Percentiles rank a stretch among this genome's conserved stretches.
Evolutionary conservation across 352 stramenopile genomes (phyloP).

Genomic region (Pythium oligandrum): DNA sequence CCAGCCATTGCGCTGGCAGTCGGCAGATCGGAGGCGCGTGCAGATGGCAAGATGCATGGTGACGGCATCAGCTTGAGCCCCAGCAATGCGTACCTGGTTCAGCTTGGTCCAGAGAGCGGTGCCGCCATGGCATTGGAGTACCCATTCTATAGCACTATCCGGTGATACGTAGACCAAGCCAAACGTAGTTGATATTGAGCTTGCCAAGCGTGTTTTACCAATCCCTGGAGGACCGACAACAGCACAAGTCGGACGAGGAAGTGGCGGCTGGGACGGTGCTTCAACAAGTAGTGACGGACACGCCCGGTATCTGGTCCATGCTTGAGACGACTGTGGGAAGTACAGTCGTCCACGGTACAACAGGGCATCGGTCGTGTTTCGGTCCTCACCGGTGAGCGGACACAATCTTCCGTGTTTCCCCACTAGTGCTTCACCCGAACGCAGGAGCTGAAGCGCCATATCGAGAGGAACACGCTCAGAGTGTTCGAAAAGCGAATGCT

Average conservation of each 20-base stretch:
- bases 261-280: constrained; percentile 2
- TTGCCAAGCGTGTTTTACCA: constrained; percentile 33
- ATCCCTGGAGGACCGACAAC: constrained; percentile 29
- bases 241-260: constrained; percentile 23
- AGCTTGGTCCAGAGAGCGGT: constrained; percentile 23
- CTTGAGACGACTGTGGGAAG: constrained; percentile 33
- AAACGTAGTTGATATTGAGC: constrained; percentile 20
- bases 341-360: constrained; percentile 54
- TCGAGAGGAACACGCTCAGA: constrained; percentile 26
- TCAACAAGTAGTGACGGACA: constrained; percentile 12
- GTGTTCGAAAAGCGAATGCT: constrained; percentile 39
- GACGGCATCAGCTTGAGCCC: constrained; percentile 13
- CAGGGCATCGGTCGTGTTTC: constrained; percentile 16
- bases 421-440: constrained; percentile 35
- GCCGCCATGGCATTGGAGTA: constrained; percentile 43
- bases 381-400: constrained; percentile 22
- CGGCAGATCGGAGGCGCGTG: constrained; percentile 41
- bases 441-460: constrained; percentile 18
- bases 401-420: constrained; percentile 50
- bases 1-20: constrained; percentile 58
- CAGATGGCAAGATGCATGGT: constrained; percentile 32
- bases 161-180: constrained; percentile 48
- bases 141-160: constrained; percentile 41
- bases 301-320: constrained; percentile 10
- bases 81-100: constrained; percentile 3